A percentile compares a stretch with the other conserved stretches of the same genome.
These are phyloP conservation scores for Aspergillus flavus DNA, from an alignment of 2,329 filamentous ascomycete genomes.

Conservation along the genomic window DNA sequence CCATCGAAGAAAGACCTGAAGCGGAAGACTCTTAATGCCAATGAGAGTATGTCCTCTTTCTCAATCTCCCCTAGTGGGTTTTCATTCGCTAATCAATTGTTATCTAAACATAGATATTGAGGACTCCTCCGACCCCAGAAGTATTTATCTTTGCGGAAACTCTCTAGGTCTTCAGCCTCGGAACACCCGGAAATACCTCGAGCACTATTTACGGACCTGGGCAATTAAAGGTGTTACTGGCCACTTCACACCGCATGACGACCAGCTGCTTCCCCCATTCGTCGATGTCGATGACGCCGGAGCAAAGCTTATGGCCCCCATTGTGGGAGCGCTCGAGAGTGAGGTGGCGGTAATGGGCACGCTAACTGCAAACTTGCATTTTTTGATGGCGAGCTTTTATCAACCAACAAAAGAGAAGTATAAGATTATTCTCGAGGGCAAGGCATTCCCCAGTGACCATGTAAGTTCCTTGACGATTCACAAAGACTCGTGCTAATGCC, in stretches of 20 bases:
- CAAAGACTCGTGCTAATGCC: conserved; percentile 14
- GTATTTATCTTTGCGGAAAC: conserved; percentile 86
- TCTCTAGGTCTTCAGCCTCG: conserved; percentile 83
- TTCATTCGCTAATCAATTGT: conserved; percentile 6
- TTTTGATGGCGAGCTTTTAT: conserved; percentile 85
- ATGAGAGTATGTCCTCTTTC: conserved; percentile 23
- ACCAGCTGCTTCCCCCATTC: conserved; percentile 71
- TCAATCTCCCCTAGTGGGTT: neutral
- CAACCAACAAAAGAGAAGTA: conserved; percentile 64
- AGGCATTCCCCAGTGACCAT: conserved; percentile 86
- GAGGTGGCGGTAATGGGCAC: conserved; percentile 91
- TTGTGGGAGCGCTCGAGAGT: conserved; percentile 71
- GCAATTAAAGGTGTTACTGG: conserved; percentile 80
- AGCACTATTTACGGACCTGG: conserved; percentile 80
- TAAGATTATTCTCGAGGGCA: conserved; percentile 87
- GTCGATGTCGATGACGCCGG: conserved; percentile 78
- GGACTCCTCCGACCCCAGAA: conserved; percentile 47
- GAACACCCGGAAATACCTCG: conserved; percentile 65
- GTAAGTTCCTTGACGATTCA: conserved; percentile 45
- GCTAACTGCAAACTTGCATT: conserved; percentile 77
- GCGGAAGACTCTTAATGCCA: conserved; percentile 57
- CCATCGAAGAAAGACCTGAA: conserved; percentile 73
- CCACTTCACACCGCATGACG: conserved; percentile 71
- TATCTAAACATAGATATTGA: conserved; percentile 20
- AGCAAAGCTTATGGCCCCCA: conserved; percentile 66